Base-by-base conservation (phyloP, 495 filamentous ascomycete species). In the Tuber indicum region DNA sequence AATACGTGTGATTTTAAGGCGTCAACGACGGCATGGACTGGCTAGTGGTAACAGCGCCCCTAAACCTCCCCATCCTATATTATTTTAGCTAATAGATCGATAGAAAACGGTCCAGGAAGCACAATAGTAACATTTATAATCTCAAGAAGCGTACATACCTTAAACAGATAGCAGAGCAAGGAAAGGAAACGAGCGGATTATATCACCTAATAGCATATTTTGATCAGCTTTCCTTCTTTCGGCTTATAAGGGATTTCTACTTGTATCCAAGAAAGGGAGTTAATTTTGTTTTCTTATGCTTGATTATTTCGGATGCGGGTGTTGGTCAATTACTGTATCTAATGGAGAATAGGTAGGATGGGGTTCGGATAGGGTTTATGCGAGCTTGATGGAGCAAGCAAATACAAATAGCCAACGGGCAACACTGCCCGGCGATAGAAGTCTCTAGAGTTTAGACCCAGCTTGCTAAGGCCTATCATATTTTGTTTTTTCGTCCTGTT, bases 11-110 rank as follows among this genome's bases (percentile, higher is more conserved):
- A 74, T 77, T 42, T 36, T 39, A 83, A 83, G 82, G 96, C 81
- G 91, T 99, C 42, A 91, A 90, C 75, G 96, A 99, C 84, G 96
- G 96, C 72, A 99, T 99, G 96, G 94, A 99, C 86, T 99, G 96
- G 96, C 85, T 99, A 83, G 94, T 96, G 89, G 94, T 97, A 86
- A 87, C 93, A 91, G 73, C 32, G 44, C 43, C 66, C 66, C 32
- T 21, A 36, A 66, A 66, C 36, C 49, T 21, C 44, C 66, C 46
- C 46, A 49, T 26, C 23, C 41, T 43, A 43, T 14, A 44, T 43
- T 19, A 8, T 3, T 43, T 43, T 39, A 43, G 52, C 52, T 70
- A 47, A 62, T 36, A 73, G 3, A 14, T 77, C 36, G n/a, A 3
- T 39, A 79, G 77, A 77, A 79, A 71, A 79, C 75, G 46, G 74